Percentiles rank a stretch among this genome's conserved stretches.
Conservation (phyloP, 2,329 filamentous ascomycete genomes). For the Golovinomyces cichoracearum region DNA sequence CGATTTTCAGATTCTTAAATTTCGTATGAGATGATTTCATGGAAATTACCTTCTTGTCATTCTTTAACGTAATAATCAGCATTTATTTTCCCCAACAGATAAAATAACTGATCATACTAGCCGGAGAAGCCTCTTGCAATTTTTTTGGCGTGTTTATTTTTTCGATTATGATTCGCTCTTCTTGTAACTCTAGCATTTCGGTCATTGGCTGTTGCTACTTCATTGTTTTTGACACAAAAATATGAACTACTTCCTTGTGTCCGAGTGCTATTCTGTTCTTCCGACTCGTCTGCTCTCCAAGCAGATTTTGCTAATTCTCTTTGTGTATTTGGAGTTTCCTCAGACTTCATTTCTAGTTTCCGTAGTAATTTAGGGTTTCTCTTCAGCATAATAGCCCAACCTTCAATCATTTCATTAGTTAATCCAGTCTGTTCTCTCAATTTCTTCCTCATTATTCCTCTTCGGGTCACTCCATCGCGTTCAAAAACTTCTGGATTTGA, state of each 20-base stretch:
- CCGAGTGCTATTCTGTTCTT: conserved; percentile 25
- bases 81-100: too few species aligned
- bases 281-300: conserved; percentile 30
- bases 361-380: conserved; percentile 44
- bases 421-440: conserved; percentile 57
- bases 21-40: too few species aligned
- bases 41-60: too few species aligned
- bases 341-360: conserved; percentile 44
- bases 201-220: conserved; percentile 32
- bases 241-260: not conserved
- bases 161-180: conserved; percentile 63
- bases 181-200: conserved; percentile 45
- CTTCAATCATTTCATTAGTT: conserved; percentile 84
- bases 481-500: conserved; percentile 38
- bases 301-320: conserved; percentile 36
- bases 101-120: too few species aligned
- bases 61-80: too few species aligned
- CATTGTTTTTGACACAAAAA: not conserved
- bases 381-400: conserved; percentile 69
- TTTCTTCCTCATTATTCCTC: conserved; percentile 32
- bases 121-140: conserved; percentile 28
- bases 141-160: conserved; percentile 41
- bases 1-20: too few species aligned
- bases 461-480: conserved; percentile 43
- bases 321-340: conserved; percentile 40